Evolutionary conservation across 139 green algal species (phyloP), one percentile per base, ranked within the genome.

Genomic region (Edaphochlamys debaryana): DNA sequence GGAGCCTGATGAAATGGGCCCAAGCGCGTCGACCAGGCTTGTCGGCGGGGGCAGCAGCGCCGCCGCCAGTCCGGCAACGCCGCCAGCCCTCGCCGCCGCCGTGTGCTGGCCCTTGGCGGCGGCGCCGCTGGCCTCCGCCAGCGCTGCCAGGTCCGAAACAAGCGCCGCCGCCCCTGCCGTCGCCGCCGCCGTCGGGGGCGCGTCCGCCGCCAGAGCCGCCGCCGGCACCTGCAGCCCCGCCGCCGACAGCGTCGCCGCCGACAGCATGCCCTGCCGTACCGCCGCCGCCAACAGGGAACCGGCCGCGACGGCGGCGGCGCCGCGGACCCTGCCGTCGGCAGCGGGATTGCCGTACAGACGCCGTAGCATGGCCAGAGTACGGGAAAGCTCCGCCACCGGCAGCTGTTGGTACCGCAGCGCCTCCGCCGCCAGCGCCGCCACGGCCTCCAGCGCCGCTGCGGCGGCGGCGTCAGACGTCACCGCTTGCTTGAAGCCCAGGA

Each of bases 391-490:
- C 22, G 0, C 13, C 4, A 32, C 20, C 32, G 30, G 32, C 6
- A 82, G 34, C 63, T 66, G 42, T 42, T 73, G 76, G 42, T 74
- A 82, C 8, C 76, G 41, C 23, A 82, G 41, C 32, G 36, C 64
- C 76, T 82, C 76, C 23, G 63, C 42, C 45, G 76, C 76, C 37
- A 82, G 76, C 63, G 23, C 76, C 76, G 76, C 76, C 63, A 63
- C 60, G 42, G 63, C 60, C 42, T 82, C 76, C 25, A 82, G 64
- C 76, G 76, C 76, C 62, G 76, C 76, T 32, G 66, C 60, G 30
- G 40, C 42, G 40, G 62, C 40, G 30, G 74, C 56, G 36, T 32
- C 42, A 32, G 74, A 37, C 11, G 41, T 30, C 6, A 54, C 36
- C 32, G 32, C 30, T n/a, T 41, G 25, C 42, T 27, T 41, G n/a